phyloP scores from a whole-genome alignment of 768 basidiomycete genomes.

The Lactarius vividus region DNA sequence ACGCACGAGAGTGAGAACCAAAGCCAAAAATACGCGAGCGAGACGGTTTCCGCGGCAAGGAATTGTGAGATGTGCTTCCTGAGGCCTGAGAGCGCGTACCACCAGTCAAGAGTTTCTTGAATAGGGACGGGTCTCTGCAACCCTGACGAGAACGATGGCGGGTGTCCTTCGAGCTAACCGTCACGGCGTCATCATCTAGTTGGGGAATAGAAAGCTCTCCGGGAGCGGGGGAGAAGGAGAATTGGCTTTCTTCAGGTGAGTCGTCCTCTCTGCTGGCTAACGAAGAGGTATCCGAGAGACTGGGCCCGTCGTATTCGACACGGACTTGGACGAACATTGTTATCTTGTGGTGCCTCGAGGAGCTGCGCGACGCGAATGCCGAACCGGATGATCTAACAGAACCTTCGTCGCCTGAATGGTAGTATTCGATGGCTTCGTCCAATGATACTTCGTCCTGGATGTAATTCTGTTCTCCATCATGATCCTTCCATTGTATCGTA shows the following conservation, averaged over 20 bases:
- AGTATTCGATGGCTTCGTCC: slow-evolving; percentile 85
- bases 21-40: slow-evolving; percentile 22
- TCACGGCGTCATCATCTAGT: slow-evolving; percentile 69
- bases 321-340: slow-evolving; percentile 72
- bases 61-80: neutral
- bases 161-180: slow-evolving; percentile 69
- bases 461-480: slow-evolving; percentile 75
- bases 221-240: slow-evolving; percentile 52
- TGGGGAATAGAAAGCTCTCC: slow-evolving; percentile 41
- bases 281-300: slow-evolving; percentile 85
- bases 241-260: slow-evolving; percentile 56
- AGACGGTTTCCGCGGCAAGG: slow-evolving; percentile 2
- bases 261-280: slow-evolving; percentile 76
- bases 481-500: slow-evolving; percentile 79
- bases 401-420: slow-evolving; percentile 71
- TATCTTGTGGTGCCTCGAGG: slow-evolving; percentile 59
- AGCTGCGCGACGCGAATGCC: slow-evolving; percentile 62
- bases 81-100: slow-evolving; percentile 6
- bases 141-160: slow-evolving; percentile 29
- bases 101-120: slow-evolving; percentile 20
- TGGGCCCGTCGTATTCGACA: slow-evolving; percentile 89
- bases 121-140: slow-evolving; percentile 35
- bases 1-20: slow-evolving; percentile 7
- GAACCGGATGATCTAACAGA: slow-evolving; percentile 72
- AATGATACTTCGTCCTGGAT: slow-evolving; percentile 73